These are phyloP conservation scores for Solanum pimpinellifolium DNA, from an alignment of 257 asterid species.

Conservation along the genomic window DNA sequence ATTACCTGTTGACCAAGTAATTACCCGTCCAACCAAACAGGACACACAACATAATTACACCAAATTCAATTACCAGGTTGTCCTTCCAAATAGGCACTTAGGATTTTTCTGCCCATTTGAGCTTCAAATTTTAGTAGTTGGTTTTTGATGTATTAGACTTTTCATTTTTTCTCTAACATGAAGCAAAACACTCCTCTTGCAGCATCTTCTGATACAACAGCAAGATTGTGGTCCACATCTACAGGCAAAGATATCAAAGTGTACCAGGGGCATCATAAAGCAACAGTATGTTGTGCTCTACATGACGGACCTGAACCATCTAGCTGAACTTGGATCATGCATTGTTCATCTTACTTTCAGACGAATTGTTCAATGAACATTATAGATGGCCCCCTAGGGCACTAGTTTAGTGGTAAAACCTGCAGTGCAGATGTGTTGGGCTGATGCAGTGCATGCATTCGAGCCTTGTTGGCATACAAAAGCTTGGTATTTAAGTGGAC, in stretches of 20 bases:
- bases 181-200: constrained; percentile 6
- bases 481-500: not conserved
- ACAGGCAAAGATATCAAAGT: constrained; percentile 75
- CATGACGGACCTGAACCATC: constrained; percentile 84
- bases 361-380: not conserved
- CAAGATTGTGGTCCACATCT: constrained; percentile 80
- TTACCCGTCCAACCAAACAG: too few species aligned
- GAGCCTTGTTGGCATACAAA: not conserved
- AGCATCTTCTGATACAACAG: constrained; percentile 94
- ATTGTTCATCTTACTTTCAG: not conserved
- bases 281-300: constrained; percentile 91
- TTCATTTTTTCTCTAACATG: not conserved
- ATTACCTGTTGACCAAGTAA: too few species aligned
- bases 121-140: not conserved
- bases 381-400: not conserved
- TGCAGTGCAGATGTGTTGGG: not conserved
- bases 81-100: too few species aligned
- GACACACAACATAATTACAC: too few species aligned
- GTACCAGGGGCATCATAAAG: constrained; percentile 89
- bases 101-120: not conserved
- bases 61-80: too few species aligned
- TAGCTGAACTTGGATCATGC: constrained; percentile 10
- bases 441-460: not conserved
- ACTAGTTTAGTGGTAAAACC: not conserved
- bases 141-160: not conserved